Percentiles rank a stretch among this genome's conserved stretches.
Evolutionary conservation across 352 stramenopile species (phyloP).

Genomic region (Globisporangium alternatum): DNA sequence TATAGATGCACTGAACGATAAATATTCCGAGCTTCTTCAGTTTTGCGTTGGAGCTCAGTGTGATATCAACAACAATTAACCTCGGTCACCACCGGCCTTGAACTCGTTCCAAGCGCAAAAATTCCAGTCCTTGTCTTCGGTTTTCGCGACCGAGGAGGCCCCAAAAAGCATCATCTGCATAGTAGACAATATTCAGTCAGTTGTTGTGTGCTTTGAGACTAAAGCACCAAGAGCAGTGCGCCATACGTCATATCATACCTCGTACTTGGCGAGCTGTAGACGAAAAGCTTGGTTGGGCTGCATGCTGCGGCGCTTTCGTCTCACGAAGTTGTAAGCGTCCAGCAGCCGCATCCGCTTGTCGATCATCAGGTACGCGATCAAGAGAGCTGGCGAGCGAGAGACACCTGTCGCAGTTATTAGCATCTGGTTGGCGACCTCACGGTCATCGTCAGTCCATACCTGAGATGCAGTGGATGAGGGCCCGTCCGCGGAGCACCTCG

Average conservation of each 20-base stretch:
- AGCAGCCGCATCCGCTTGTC: conserved; percentile 58
- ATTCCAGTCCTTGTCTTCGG: conserved; percentile 63
- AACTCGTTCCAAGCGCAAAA: conserved; percentile 74
- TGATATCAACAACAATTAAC: neutral
- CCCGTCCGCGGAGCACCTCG: conserved; percentile 43
- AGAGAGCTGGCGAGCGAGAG: conserved; percentile 50
- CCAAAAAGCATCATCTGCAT: conserved; percentile 48
- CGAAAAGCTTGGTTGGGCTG: conserved; percentile 61
- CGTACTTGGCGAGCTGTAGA: conserved; percentile 67
- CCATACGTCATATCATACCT: conserved; percentile 23
- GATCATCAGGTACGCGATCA: conserved; percentile 70
- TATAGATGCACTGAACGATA: neutral
- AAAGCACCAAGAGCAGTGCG: neutral
- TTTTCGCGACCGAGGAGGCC: conserved; percentile 46
- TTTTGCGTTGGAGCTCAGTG: neutral
- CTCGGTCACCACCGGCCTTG: conserved; percentile 21
- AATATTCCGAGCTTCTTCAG: neutral
- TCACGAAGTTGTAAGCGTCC: conserved; percentile 56
- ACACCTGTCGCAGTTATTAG: conserved; percentile 22
- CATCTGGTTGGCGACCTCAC: neutral
- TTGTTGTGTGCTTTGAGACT: no score
- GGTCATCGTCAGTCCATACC: conserved; percentile 5
- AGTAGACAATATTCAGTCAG: neutral
- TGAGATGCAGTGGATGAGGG: conserved; percentile 58
- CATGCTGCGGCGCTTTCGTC: conserved; percentile 36